Evolutionary conservation across 2,329 filamentous ascomycete genomes (phyloP).

Genomic region (Sporothrix pallida): DNA sequence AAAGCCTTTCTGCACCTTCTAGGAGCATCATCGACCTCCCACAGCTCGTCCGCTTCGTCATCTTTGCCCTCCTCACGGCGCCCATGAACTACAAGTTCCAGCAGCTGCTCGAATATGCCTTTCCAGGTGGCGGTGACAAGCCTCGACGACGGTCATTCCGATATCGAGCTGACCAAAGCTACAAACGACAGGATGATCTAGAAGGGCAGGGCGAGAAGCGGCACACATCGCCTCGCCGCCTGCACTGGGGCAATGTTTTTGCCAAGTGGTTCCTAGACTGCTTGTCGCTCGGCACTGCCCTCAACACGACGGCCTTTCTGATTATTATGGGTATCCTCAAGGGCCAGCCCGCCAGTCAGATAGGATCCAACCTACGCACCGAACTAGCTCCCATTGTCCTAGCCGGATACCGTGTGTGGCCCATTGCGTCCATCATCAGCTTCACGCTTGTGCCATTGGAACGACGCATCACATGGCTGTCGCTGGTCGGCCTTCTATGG

Average conservation of each 20-base stretch:
- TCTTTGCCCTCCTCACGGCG: slow-evolving; percentile 58
- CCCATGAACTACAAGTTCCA: slow-evolving; percentile 66
- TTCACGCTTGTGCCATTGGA: slow-evolving; percentile 58
- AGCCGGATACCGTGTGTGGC: slow-evolving; percentile 59
- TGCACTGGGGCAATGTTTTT: slow-evolving; percentile 52
- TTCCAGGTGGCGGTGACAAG: slow-evolving; percentile 49
- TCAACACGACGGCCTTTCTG: slow-evolving; percentile 55
- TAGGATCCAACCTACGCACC: slow-evolving; percentile 49
- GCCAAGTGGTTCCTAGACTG: slow-evolving; percentile 59
- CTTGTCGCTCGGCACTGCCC: slow-evolving; percentile 53
- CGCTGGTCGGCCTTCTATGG: slow-evolving; percentile 56
- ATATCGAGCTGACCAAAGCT: neutral
- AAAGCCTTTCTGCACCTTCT: slow-evolving; percentile 2
- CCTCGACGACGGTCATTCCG: neutral
- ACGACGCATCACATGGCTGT: slow-evolving; percentile 56
- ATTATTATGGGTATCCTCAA: slow-evolving; percentile 56
- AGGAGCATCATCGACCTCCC: slow-evolving; percentile 50
- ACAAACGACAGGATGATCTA: neutral
- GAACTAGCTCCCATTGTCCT: slow-evolving; percentile 35
- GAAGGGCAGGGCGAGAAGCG: neutral
- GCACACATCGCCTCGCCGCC: slow-evolving; percentile 28
- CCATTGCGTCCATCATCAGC: slow-evolving; percentile 57
- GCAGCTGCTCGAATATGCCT: slow-evolving; percentile 57
- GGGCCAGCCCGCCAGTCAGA: slow-evolving; percentile 47
- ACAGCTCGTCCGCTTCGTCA: slow-evolving; percentile 60